These are phyloP conservation scores for Aspergillus sp. DNA, from an alignment of 2,329 filamentous ascomycete species.

Conservation along the genomic window DNA sequence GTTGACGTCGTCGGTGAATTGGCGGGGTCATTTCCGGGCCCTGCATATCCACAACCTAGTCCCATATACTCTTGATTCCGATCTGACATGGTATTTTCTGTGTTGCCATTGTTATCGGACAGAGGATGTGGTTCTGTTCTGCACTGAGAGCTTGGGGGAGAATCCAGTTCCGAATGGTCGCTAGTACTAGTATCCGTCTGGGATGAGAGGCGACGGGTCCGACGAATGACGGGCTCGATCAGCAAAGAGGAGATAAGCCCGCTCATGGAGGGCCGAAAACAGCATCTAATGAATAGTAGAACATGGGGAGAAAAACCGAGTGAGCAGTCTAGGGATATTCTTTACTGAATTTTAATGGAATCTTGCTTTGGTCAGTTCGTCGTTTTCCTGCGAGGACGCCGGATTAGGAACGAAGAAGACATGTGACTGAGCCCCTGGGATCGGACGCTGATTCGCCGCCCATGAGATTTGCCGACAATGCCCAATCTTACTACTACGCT, in stretches of 20 bases:
- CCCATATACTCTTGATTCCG: conserved; percentile 7
- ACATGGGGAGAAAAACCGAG: neutral
- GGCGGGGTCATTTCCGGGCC: conserved; percentile 15
- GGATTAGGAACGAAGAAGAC: conserved; percentile 7
- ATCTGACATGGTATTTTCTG: conserved; percentile 6
- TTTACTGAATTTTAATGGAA: neutral
- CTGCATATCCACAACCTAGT: conserved; percentile 13
- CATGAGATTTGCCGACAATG: neutral
- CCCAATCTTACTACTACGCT: neutral
- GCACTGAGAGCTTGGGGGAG: conserved; percentile 7
- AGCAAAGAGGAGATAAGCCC: conserved; percentile 38
- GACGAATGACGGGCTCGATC: conserved; percentile 38
- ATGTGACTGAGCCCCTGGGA: conserved; percentile 9
- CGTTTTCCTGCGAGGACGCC: conserved; percentile 2
- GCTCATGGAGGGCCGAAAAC: conserved; percentile 34
- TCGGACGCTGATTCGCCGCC: conserved; percentile 1
- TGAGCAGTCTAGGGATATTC: neutral
- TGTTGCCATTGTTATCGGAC: conserved; percentile 9
- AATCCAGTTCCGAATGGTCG: conserved; percentile 13
- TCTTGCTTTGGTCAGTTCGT: neutral
- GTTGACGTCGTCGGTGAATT: conserved; percentile 9
- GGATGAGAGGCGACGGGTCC: conserved; percentile 35
- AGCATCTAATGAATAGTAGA: conserved; percentile 9
- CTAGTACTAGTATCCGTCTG: conserved; percentile 15
- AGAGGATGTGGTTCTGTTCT: conserved; percentile 12